Conservation (phyloP, 176 grass and related monocot genomes). For the Carex parvula region DNA sequence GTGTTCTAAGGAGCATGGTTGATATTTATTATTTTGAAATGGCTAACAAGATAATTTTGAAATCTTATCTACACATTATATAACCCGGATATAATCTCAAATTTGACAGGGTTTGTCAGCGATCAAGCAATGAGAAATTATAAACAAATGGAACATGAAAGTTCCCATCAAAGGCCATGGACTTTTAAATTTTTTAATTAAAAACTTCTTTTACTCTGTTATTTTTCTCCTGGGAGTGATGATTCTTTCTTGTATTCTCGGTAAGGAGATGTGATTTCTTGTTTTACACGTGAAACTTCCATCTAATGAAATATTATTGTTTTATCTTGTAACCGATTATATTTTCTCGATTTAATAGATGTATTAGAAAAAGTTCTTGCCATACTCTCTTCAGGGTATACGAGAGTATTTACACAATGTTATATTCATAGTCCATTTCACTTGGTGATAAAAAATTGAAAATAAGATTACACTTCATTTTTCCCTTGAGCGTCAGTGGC, state of each 20-base stretch:
- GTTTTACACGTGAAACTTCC: not conserved
- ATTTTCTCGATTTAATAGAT: not conserved
- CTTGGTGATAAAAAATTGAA: not conserved
- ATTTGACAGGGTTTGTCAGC: not conserved
- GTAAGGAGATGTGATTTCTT: not conserved
- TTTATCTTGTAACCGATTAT: not conserved
- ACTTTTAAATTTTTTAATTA: constrained; percentile 10
- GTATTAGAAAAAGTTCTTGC: not conserved
- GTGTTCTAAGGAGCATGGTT: not conserved
- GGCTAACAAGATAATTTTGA: not conserved
- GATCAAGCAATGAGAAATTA: not conserved
- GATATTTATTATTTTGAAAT: not conserved
- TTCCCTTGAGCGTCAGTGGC: not conserved
- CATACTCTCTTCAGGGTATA: not conserved
- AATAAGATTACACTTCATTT: not conserved
- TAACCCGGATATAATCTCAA: constrained; percentile 4
- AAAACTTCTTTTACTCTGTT: not conserved
- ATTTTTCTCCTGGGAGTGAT: not conserved
- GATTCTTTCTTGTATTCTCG: not conserved
- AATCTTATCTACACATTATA: not conserved
- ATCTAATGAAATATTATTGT: not conserved
- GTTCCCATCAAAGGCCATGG: constrained; percentile 12
- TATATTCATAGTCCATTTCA: not conserved
- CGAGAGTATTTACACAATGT: not conserved
- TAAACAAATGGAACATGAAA: not conserved